Evolutionary conservation across 169 alveolate genomes (phyloP).

Genomic region (Miamiensis avidus): DNA sequence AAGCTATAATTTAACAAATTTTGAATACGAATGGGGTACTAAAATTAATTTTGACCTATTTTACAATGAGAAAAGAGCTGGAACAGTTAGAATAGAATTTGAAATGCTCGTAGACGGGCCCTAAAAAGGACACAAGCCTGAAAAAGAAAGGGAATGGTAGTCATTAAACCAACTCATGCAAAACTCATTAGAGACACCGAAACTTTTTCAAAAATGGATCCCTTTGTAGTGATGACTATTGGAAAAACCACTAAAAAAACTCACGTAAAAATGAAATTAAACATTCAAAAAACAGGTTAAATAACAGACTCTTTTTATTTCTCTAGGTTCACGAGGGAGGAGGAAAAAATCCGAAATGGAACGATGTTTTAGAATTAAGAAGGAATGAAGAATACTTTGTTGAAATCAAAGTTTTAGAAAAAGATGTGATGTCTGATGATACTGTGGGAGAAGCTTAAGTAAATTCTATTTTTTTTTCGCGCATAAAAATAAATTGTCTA

Average conservation of each 20-base stretch:
- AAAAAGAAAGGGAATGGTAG: background rate
- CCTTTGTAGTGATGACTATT: background rate
- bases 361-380: background rate
- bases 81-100: background rate
- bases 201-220: background rate
- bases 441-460: background rate
- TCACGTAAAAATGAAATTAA: too few relatives aligned
- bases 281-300: too few relatives aligned
- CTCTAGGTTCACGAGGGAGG: background rate
- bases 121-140: background rate
- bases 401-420: background rate
- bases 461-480: too few relatives aligned
- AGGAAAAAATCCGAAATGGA: background rate
- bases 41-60: too few relatives aligned
- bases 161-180: background rate
- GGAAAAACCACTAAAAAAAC: background rate
- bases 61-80: background rate
- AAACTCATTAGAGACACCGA: background rate
- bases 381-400: background rate
- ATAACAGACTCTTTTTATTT: too few relatives aligned
- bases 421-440: background rate
- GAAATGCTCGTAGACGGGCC: background rate
- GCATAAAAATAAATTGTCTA: too few relatives aligned
- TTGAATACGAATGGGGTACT: background rate
- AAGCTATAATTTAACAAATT: background rate